Evolutionary conservation across 2,329 filamentous ascomycete genomes (phyloP).

Genomic region (Amesomyces nigricolor): DNA sequence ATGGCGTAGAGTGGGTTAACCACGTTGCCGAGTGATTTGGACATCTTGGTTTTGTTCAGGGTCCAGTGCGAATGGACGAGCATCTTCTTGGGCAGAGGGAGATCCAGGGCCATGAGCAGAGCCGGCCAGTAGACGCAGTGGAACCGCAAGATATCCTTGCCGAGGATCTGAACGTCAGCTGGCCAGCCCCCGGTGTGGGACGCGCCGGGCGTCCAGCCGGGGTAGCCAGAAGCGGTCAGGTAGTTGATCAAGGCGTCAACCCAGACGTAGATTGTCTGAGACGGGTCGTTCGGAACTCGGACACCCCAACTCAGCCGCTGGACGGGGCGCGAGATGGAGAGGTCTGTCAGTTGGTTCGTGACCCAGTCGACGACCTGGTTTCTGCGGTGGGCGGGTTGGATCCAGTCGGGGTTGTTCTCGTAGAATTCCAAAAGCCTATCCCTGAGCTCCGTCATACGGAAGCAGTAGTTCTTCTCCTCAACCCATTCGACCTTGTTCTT

Average conservation of each 20-base stretch:
- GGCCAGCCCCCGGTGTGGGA: constrained; percentile 71
- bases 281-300: constrained; percentile 73
- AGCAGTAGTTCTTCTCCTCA: constrained; percentile 91
- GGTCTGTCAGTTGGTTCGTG: constrained; percentile 69
- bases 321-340: constrained; percentile 80
- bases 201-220: constrained; percentile 60
- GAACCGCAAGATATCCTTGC: constrained; percentile 94
- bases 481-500: constrained; percentile 93
- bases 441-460: constrained; percentile 76
- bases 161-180: constrained; percentile 84
- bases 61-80: constrained; percentile 95
- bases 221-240: constrained; percentile 80
- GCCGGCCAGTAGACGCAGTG: constrained; percentile 99
- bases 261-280: constrained; percentile 97
- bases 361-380: constrained; percentile 75
- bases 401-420: constrained; percentile 67
- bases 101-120: constrained; percentile 79
- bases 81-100: constrained; percentile 72
- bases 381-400: constrained; percentile 68
- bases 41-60: constrained; percentile 88
- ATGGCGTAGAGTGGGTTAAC: constrained; percentile 92
- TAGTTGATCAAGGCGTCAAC: constrained; percentile 95
- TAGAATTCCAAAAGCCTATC: constrained; percentile 79
- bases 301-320: constrained; percentile 83
- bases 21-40: constrained; percentile 89